Conservation (phyloP, 768 basidiomycete genomes). For the Boletus vermiculosoides region DNA sequence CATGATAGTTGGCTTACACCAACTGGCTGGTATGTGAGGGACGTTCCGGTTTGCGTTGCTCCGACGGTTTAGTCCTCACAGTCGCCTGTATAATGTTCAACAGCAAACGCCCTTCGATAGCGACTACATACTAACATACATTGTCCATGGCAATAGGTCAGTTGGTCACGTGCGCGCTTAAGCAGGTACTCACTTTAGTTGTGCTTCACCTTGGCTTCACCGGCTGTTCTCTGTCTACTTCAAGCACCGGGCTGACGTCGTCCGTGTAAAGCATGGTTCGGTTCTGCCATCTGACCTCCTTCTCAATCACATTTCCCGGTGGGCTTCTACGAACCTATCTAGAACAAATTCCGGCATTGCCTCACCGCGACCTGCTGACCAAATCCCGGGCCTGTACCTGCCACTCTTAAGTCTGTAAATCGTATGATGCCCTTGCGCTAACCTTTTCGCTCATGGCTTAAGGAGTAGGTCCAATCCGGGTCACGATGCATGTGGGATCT, state of each 20-base stretch:
- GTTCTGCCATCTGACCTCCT: neutral
- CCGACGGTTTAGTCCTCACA: too few species aligned
- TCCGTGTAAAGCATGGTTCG: neutral
- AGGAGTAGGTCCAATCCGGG: neutral
- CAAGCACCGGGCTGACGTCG: neutral
- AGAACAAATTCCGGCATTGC: neutral
- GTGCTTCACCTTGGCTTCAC: too few species aligned
- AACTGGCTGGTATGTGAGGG: too few species aligned
- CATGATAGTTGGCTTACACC: too few species aligned
- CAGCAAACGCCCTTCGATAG: too few species aligned
- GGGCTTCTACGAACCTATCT: neutral
- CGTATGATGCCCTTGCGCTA: neutral
- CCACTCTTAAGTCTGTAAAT: neutral
- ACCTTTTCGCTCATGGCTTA: neutral
- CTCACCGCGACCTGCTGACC: neutral
- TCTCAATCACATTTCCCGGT: neutral
- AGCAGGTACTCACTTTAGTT: too few species aligned
- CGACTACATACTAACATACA: too few species aligned
- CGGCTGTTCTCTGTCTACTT: neutral
- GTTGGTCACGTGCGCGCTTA: too few species aligned
- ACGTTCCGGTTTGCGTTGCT: too few species aligned
- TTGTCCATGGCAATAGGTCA: too few species aligned
- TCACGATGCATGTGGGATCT: neutral
- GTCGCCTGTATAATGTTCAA: too few species aligned
- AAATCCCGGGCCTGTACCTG: neutral